A percentile compares a stretch with the other conserved stretches of the same genome.
These are phyloP conservation scores for Cutaneotrichosporon cutaneum DNA, from an alignment of 1,284 basidiomycete genomes.

Conservation along the genomic window DNA sequence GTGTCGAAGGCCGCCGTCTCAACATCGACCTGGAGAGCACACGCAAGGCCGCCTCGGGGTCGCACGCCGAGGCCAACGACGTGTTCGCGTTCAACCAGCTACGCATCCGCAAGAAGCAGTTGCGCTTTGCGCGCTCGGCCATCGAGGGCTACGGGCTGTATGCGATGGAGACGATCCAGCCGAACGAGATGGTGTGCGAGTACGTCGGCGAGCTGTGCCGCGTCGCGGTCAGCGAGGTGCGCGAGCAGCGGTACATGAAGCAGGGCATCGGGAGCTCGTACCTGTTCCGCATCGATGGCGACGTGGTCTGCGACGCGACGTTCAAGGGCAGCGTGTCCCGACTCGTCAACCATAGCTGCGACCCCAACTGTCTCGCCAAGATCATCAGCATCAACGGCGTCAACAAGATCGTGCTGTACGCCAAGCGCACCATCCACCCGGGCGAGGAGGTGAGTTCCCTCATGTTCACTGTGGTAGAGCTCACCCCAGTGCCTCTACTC, in stretches of 20 bases:
- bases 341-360: conserved; percentile 93
- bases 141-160: conserved; percentile 99
- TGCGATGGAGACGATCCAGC: conserved; percentile 88
- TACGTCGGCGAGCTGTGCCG: conserved; percentile 97
- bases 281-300: conserved; percentile 87
- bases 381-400: conserved; percentile 98
- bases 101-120: conserved; percentile 94
- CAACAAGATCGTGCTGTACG: conserved; percentile 97
- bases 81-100: conserved; percentile 96
- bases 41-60: conserved; percentile 57
- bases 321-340: conserved; percentile 98
- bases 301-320: conserved; percentile 93
- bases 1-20: conserved; percentile 88
- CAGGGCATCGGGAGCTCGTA: conserved; percentile 95
- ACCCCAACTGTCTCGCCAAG: conserved; percentile 95
- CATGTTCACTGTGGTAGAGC: neutral
- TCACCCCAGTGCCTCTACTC: conserved; percentile 37
- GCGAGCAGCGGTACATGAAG: conserved; percentile 93
- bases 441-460: conserved; percentile 93
- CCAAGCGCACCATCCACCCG: conserved; percentile 87
- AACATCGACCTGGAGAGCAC: conserved; percentile 94
- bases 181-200: conserved; percentile 99
- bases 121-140: conserved; percentile 90
- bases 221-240: conserved; percentile 91
- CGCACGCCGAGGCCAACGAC: conserved; percentile 54